These are phyloP conservation scores for Yarrowia yakushimensis DNA, from an alignment of 805 yeast species.

Conservation along the genomic window DNA sequence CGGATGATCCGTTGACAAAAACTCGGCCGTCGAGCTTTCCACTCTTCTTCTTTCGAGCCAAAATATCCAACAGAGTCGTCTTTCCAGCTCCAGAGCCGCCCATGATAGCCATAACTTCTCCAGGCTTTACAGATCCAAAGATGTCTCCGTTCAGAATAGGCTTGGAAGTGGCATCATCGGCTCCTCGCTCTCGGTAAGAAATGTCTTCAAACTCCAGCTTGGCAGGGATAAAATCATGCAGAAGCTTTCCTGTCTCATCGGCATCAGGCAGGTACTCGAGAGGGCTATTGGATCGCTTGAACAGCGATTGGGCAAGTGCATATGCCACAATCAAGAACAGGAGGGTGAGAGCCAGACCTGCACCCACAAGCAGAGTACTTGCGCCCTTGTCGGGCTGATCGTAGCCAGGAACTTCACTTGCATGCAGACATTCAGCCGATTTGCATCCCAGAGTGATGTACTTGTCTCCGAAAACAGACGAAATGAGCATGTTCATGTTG, in stretches of 20 bases:
- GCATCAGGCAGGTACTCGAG: slow-evolving; percentile 38
- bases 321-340: slow-evolving; percentile 28
- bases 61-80: slow-evolving; percentile 84
- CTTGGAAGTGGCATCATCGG: slow-evolving; percentile 6
- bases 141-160: slow-evolving; percentile 53
- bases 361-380: slow-evolving; percentile 29
- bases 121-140: slow-evolving; percentile 76
- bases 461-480: slow-evolving; percentile 93
- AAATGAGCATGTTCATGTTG: slow-evolving; percentile 87
- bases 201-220: slow-evolving; percentile 73
- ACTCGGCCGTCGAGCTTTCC: slow-evolving; percentile 69
- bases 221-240: slow-evolving; percentile 59
- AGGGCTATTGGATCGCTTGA: slow-evolving; percentile 27
- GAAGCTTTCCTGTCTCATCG: slow-evolving; percentile 47
- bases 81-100: slow-evolving; percentile 99
- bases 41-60: slow-evolving; percentile 81
- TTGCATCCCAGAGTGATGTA: slow-evolving; percentile 74
- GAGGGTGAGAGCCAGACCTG: slow-evolving; percentile 32
- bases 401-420: slow-evolving; percentile 90
- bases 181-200: slow-evolving; percentile 54
- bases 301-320: slow-evolving; percentile 27
- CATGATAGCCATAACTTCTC: slow-evolving; percentile 92
- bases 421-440: slow-evolving; percentile 90
- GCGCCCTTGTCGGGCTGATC: slow-evolving; percentile 53
- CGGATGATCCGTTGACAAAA: slow-evolving; percentile 62